These are phyloP conservation scores for Kodamaea plutei DNA, from an alignment of 1,139 yeast species.

Conservation along the genomic window DNA sequence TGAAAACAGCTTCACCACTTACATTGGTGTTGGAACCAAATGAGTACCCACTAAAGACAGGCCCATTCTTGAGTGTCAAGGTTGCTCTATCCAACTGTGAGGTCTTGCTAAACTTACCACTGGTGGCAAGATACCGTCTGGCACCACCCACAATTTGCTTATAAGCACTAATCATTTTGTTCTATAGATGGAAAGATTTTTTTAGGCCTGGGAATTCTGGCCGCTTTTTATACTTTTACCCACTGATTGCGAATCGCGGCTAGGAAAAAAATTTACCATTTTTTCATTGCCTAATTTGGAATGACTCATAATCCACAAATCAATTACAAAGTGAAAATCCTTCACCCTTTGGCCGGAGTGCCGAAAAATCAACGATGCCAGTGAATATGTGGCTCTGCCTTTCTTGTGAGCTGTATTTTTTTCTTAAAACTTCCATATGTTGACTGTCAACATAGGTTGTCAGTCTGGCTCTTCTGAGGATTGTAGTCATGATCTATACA, in stretches of 20 bases:
- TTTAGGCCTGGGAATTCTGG: constrained; percentile 3
- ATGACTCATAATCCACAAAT: constrained; percentile 15
- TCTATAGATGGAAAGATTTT: constrained; percentile 9
- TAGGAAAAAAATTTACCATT: constrained; percentile 19
- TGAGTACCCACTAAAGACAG: constrained; percentile 86
- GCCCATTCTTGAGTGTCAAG: constrained; percentile 87
- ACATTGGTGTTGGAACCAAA: constrained; percentile 91
- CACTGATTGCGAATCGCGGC: constrained; percentile 43
- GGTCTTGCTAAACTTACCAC: constrained; percentile 34
- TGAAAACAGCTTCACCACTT: constrained; percentile 96
- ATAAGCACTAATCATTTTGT: constrained; percentile 12
- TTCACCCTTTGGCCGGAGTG: too few relatives aligned
- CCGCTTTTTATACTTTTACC: constrained; percentile 3
- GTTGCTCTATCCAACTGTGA: constrained; percentile 74
- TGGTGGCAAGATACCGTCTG: constrained; percentile 37
- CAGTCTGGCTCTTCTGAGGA: too few relatives aligned
- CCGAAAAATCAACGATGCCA: too few relatives aligned
- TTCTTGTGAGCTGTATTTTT: too few relatives aligned
- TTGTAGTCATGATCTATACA: too few relatives aligned
- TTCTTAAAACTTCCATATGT: too few relatives aligned
- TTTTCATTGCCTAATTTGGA: constrained; percentile 30
- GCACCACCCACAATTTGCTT: constrained; percentile 5
- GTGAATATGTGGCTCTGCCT: too few relatives aligned
- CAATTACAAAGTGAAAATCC: too few relatives aligned
- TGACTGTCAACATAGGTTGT: too few relatives aligned